Evolutionary conservation across 139 green algal genomes (phyloP), one percentile per base, ranked within the genome.

Genomic region (Gonium pectorale): DNA sequence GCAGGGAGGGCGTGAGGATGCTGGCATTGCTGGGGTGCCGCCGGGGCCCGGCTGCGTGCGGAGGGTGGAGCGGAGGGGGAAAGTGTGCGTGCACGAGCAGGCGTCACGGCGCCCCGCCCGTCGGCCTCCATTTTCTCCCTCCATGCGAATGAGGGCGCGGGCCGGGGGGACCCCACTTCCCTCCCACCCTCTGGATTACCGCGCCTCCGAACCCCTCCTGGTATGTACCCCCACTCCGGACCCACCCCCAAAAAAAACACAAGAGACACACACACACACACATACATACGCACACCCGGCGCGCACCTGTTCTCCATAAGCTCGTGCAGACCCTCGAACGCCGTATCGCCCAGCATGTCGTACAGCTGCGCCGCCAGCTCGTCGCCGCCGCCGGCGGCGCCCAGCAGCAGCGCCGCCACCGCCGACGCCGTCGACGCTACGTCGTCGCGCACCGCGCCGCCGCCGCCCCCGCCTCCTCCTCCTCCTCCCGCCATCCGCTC

Each of bases 321-420:
- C 59, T 92, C 77, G 52, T 79, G 80, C 19, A 98, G 90, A 7
- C 87, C 37, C n/a, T 98, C 95, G 52, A 98, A 93, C 15, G 90
- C 91, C 35, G 59, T 67, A 21, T 96, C 93, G 0, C 96, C 95
- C 75, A 98, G 77, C 69, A 98, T 70, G 52, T 98, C 95, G 79
- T 96, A 93, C 44, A 98, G 89, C 85, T 97, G 91, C 0, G 92
- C 90, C 26, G 95, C 96, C 80, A 90, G 29, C 44, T 82, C 84
- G 52, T 93, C 87, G 0, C 60, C 73, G n/a, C 59, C n/a, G n/a
- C 35, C 69, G 9, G 49, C 49, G 13, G 49, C 49, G 11, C 63
- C 29, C 51, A 92, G 71, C 70, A 92, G 69, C 35, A 71, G 46
- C 19, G 66, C 72, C 17, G 74, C 78, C 6, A 92, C 88, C 3